Percentiles rank a stretch among this genome's conserved stretches.
phyloP scores from a whole-genome alignment of 768 basidiomycete genomes.

The Galerina sulciceps region DNA sequence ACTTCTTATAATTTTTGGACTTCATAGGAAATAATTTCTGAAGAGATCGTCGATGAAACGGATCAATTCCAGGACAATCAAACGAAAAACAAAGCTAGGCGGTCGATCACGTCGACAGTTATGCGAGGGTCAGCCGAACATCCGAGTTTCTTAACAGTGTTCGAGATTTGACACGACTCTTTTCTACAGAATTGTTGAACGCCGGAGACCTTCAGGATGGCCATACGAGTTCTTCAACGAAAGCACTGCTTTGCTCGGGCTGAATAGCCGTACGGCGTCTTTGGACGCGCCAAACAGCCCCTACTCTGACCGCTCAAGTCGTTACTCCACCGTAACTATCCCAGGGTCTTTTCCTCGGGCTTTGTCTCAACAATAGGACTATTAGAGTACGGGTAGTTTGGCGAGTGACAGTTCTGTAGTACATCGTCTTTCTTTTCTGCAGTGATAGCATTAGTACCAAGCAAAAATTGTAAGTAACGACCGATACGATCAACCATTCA shows the following conservation, averaged over 20 bases:
- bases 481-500: too few species aligned
- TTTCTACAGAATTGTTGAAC: constrained; percentile 27
- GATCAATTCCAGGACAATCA: constrained; percentile 89
- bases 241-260: constrained; percentile 11
- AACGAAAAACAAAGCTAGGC: constrained; percentile 72
- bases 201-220: constrained; percentile 8
- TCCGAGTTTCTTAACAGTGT: neutral
- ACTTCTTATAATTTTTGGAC: constrained; percentile 17
- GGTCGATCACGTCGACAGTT: constrained; percentile 72
- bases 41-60: constrained; percentile 96
- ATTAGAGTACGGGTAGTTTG: neutral
- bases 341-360: constrained; percentile 9
- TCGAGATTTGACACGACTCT: neutral
- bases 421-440: neutral
- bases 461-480: too few species aligned
- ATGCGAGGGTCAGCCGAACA: constrained; percentile 71
- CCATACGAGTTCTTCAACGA: constrained; percentile 13
- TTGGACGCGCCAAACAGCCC: constrained; percentile 4
- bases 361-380: constrained; percentile 9
- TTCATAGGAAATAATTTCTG: constrained; percentile 84
- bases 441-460: too few species aligned
- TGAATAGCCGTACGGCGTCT: constrained; percentile 13
- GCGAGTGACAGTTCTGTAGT: neutral
- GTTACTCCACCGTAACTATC: neutral
- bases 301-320: neutral